Conservation (phyloP, 805 yeast species). For the Metschnikowia sp. region DNA sequence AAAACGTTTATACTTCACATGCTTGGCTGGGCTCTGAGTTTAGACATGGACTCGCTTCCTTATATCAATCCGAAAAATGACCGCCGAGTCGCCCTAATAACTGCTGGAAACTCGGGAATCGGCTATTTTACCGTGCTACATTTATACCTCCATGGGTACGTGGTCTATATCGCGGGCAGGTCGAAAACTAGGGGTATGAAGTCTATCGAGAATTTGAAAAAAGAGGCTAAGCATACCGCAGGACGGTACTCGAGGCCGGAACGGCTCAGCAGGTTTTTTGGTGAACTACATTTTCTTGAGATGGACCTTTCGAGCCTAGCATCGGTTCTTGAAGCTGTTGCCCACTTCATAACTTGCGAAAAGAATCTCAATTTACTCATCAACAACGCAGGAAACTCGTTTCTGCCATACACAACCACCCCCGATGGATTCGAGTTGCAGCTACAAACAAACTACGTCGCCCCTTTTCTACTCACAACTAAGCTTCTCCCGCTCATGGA, state of each 20-base stretch:
- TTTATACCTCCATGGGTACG: constrained; percentile 73
- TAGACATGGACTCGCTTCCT: constrained; percentile 40
- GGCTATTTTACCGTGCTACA: constrained; percentile 78
- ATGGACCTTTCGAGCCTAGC: constrained; percentile 47
- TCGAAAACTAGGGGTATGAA: constrained; percentile 51
- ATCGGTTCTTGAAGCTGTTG: constrained; percentile 43
- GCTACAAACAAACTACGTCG: constrained; percentile 71
- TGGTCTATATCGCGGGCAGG: constrained; percentile 73
- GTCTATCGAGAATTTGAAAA: constrained; percentile 53
- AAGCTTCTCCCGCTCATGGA: constrained; percentile 53
- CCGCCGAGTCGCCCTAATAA: constrained; percentile 65
- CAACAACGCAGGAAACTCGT: constrained; percentile 80
- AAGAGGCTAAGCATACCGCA: constrained; percentile 45
- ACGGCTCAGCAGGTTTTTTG: constrained; percentile 32
- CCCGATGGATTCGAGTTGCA: constrained; percentile 75
- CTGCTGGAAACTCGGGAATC: constrained; percentile 81
- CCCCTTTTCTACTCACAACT: constrained; percentile 70
- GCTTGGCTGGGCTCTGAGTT: constrained; percentile 1
- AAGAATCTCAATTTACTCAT: constrained; percentile 55
- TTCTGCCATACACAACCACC: constrained; percentile 63
- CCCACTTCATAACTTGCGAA: constrained; percentile 45
- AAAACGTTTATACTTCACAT: too few relatives aligned
- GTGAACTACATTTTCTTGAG: constrained; percentile 51
- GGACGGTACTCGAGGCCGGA: constrained; percentile 22
- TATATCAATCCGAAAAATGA: constrained; percentile 54